Evolutionary conservation across 2,329 filamentous ascomycete genomes (phyloP), one percentile per base, ranked within the genome.

Genomic region (Arthrinium puccinioides): DNA sequence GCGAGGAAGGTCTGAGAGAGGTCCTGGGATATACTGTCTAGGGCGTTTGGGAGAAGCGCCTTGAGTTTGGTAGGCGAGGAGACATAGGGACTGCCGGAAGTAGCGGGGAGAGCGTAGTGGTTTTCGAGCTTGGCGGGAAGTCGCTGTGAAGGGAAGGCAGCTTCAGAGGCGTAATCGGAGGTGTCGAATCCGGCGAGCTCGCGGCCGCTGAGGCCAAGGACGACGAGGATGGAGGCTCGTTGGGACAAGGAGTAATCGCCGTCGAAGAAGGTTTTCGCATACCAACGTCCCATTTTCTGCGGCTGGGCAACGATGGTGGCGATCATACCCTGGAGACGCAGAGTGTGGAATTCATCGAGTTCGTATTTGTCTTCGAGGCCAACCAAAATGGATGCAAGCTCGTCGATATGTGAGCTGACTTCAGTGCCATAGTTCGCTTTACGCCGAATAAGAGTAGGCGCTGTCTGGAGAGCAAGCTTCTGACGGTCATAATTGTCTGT

Each of bases 191-290:
- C 89, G 2, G 87, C 87, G 9, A 98, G 62, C 59, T 97, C 89
- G 41, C 90, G 76, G 3, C 86, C 86, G 21, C 84, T 78, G 0
- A 98, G 65, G 0, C 89, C 90, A 4, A 98, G 66, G 0, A 86
- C 81, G 15, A 87, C 82, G 36, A 98, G 79, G 25, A 97, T 72
- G 0, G 84, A 78, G 7, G 84, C 85, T 26, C 92, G 76, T 56
- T 97, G 90, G 0, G 82, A 76, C 25, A 97, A 67, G 0, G 89
- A 95, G 59, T 92, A 89, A 55, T 98, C 92, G 13, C 89, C 89
- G 28, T 87, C 82, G 55, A 96, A 97, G 55, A 92, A 94, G 0
- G 84, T 83, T 39, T 81, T 79, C 4, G 84, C 79, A 41, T 94
- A 86, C 83, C 87, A 94, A 11, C 79, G 84, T 0, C 80, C 89